Base-by-base conservation (phyloP, 164 flowering plant genomes). In the Echeveria elegans region DNA sequence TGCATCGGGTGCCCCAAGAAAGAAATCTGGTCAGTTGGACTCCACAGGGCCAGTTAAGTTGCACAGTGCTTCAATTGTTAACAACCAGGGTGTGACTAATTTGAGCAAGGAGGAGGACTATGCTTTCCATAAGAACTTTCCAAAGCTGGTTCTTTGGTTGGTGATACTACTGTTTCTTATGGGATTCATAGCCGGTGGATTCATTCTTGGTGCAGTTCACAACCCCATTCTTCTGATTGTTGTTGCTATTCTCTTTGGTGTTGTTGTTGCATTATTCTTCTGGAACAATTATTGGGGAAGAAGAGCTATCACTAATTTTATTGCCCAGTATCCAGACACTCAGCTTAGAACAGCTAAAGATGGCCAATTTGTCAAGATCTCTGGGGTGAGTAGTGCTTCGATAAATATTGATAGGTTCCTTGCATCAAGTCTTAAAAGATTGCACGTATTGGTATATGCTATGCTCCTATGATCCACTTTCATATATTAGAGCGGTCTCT, bases 141-240 rank as follows among this genome's bases (percentile, higher is more conserved):
- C 97, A 10, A 91, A 84, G 77, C 65, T 77, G 28, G 82, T 88
- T 63, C 48, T 92, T 64, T 92, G 96, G 92, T 77, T 81, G 8
- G 79, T 88, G 64, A 74, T 82, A 73, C 85, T 92, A 63, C 74
- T 89, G 24, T 89, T 89, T 75, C 83, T 92, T 67, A 89, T 88
- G 97, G 96, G 94, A 37, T 86, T 92, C 79, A 86, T 89, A 69
- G 96, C 97, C 36, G 96, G 96, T 59, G 94, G 93, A 59, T 94
- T 94, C 71, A 89, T 94, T 72, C 87, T 94, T 62, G 96, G 88
- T 24, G 96, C 97, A 66, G 97, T 92, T 59, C 90, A 77, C 78
- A 92, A 92, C 73, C 80, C 94, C 41, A 84, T 89, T 76, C 96
- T 92, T 69, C 90, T 92, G 48, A 78, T 88, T 79, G 94, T 89